Base-by-base conservation (phyloP, 352 stramenopile species). In the Phytophthora litchii region DNA sequence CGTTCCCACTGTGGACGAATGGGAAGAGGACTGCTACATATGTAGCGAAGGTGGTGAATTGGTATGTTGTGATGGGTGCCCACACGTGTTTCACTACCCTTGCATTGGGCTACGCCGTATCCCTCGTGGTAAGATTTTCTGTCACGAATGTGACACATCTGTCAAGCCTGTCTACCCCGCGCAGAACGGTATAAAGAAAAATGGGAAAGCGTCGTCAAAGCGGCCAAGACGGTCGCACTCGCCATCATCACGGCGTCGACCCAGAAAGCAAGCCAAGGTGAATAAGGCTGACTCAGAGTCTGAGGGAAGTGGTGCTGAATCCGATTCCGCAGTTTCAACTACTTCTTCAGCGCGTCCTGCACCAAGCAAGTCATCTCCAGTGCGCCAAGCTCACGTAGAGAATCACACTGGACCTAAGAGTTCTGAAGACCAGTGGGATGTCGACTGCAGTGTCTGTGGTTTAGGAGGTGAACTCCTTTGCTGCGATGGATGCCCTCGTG, bases 21-120 rank as follows among this genome's bases (percentile, higher is more conserved):
- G 88, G 88, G 84, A 96, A 64, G 83, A 93, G 47, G 81, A 94
- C 64, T 98, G 95, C 45, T 87, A 89, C 54, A 74, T 95, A 31
- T 98, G 95, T 60, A 73, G 61, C 3, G 86, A 89, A 60, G 80
- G 80, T 23, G 92, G 91, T 21, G 84, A 96, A 59, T 34, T 98
- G 16, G 59, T 97, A 20, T 95, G 86, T 53, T 98, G 95, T 52
- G 89, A 95, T 38, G 88, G 85, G 23, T 98, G 95, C 54, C 90
- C 89, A 9, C 77, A 90, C 31, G 84, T 96, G 8, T 98, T 97
- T 69, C 95, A 98, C 64, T 74, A 83, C 34, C 74, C 86, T 14
- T 98, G 95, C 46, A 72, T 92, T 31, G 73, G 76, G 14, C 53
- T 92, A n/a, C 78, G 85, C 4, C 83, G 87, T 35, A 76, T 94